A percentile compares a stretch with the other conserved stretches of the same genome.
Evolutionary conservation across 768 basidiomycete species (phyloP).

Genomic region (Pholiota conissans): DNA sequence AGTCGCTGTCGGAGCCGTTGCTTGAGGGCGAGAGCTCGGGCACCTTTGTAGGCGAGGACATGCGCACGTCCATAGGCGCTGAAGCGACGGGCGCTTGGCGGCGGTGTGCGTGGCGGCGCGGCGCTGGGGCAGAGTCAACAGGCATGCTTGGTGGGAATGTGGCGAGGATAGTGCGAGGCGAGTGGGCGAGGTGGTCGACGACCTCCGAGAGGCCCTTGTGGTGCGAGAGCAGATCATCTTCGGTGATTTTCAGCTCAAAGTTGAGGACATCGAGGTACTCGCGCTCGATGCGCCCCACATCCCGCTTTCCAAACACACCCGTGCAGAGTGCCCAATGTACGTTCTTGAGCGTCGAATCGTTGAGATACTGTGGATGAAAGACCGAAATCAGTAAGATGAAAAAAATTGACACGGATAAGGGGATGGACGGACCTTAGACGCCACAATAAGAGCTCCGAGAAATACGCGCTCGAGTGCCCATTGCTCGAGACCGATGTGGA

Average conservation of each 20-base stretch:
- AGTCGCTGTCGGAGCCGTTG: constrained; percentile 14
- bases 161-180: constrained; percentile 26
- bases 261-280: constrained; percentile 81
- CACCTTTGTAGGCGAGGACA: constrained; percentile 18
- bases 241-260: constrained; percentile 67
- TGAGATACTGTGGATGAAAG: constrained; percentile 57
- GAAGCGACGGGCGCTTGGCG: not conserved
- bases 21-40: constrained; percentile 39
- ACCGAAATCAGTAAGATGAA: constrained; percentile 12
- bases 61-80: constrained; percentile 1
- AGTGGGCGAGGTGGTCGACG: constrained; percentile 22
- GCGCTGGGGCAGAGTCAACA: constrained; percentile 6
- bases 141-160: constrained; percentile 3
- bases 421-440: constrained; percentile 65
- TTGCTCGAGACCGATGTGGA: constrained; percentile 79
- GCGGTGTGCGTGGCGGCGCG: constrained; percentile 18
- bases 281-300: constrained; percentile 79
- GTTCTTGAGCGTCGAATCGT: constrained; percentile 90
- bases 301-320: constrained; percentile 78
- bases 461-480: constrained; percentile 92
- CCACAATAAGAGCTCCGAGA: constrained; percentile 84
- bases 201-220: constrained; percentile 38
- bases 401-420: constrained; percentile 1
- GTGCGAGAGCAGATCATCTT: constrained; percentile 60
- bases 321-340: constrained; percentile 89